Percentiles rank a stretch among this genome's conserved stretches.
phyloP scores from a whole-genome alignment of 73 alveolate genomes.

The Paramecium biaurelia region DNA sequence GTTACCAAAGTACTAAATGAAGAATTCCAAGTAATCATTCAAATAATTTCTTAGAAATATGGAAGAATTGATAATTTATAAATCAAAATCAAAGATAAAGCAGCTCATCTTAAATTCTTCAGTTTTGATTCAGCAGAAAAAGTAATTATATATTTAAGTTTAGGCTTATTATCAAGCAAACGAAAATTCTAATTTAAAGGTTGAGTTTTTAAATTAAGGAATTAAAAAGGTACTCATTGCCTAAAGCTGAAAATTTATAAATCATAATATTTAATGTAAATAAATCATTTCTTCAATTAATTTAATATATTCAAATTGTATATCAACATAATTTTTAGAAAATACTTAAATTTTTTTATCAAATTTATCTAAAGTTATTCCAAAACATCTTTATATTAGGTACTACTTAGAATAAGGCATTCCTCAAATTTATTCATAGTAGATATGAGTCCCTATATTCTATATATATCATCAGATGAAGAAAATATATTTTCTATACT shows the following conservation, averaged over 20 bases:
- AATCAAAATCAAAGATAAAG: constrained; percentile 8
- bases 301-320: too few species aligned
- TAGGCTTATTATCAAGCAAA: not conserved
- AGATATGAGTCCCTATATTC: too few species aligned
- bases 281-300: not conserved
- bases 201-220: constrained; percentile 5
- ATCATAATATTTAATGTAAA: not conserved
- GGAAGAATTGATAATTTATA: constrained; percentile 3
- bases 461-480: too few species aligned
- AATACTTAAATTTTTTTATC: too few species aligned
- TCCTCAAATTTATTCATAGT: too few species aligned
- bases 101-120: constrained; percentile 13
- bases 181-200: not conserved
- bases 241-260: not conserved
- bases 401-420: too few species aligned
- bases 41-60: not conserved
- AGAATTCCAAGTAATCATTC: not conserved
- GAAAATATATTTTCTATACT: too few species aligned
- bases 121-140: constrained; percentile 52
- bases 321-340: too few species aligned
- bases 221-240: constrained; percentile 2
- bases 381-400: too few species aligned
- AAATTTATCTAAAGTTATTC: too few species aligned
- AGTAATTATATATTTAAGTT: not conserved
- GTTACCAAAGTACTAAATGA: not conserved